phyloP scores from a whole-genome alignment of 2,329 filamentous ascomycete species.

The Talaromyces sp. region DNA sequence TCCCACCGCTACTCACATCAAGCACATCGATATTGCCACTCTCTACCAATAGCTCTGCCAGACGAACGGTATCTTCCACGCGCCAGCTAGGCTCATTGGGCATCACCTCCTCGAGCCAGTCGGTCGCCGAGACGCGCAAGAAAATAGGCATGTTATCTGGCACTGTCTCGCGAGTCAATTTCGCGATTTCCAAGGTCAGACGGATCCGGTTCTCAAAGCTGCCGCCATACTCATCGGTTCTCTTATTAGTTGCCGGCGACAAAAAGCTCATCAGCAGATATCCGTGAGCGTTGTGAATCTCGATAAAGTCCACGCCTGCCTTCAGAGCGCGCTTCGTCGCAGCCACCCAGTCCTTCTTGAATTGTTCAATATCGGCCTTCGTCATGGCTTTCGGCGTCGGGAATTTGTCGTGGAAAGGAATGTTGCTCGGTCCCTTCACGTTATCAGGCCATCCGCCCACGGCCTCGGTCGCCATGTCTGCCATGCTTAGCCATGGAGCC shows the following conservation, averaged over 20 bases:
- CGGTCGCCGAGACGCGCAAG: constrained; percentile 71
- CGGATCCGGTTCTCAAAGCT: constrained; percentile 66
- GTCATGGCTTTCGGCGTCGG: constrained; percentile 69
- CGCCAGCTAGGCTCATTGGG: constrained; percentile 67
- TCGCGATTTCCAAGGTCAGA: constrained; percentile 67
- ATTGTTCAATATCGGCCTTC: constrained; percentile 64
- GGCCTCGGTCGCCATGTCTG: constrained; percentile 49
- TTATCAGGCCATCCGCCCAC: constrained; percentile 59
- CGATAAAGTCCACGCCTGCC: constrained; percentile 75
- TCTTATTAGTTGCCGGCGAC: constrained; percentile 68
- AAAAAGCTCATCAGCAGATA: constrained; percentile 74
- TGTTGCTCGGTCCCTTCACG: constrained; percentile 60
- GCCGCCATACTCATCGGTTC: constrained; percentile 61
- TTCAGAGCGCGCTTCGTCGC: constrained; percentile 63
- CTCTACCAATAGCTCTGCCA: constrained; percentile 69
- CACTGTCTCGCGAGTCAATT: constrained; percentile 63
- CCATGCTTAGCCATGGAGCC: constrained; percentile 50
- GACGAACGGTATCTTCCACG: constrained; percentile 62
- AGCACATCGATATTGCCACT: constrained; percentile 75
- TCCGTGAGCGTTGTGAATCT: constrained; percentile 79
- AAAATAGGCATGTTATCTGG: constrained; percentile 72
- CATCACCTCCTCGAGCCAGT: constrained; percentile 69
- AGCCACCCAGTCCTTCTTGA: constrained; percentile 65
- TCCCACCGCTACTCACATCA: constrained; percentile 78
- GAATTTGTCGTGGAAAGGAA: constrained; percentile 64